phyloP scores from a whole-genome alignment of 192 early-diverging fungal genomes.

The Backusella sp. region DNA sequence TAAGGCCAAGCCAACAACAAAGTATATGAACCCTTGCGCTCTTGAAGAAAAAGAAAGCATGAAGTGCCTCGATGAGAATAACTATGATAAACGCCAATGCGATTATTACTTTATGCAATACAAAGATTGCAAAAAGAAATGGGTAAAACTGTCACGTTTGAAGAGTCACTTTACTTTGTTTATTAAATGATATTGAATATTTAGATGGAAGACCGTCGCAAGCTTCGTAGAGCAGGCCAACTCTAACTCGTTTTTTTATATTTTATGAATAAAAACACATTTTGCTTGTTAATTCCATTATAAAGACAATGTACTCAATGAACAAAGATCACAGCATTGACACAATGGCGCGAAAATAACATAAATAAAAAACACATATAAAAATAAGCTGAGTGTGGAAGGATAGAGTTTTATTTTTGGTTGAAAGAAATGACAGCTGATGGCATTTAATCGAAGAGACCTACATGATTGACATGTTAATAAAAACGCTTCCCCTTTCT shows the following conservation, averaged over 20 bases:
- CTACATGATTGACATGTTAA: background rate
- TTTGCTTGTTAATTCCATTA: background rate
- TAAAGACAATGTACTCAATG: background rate
- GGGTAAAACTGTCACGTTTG: constrained; percentile 39
- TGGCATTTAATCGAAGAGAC: constrained; percentile 29
- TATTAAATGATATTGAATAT: background rate
- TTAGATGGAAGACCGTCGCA: constrained; percentile 26
- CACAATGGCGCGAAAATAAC: background rate
- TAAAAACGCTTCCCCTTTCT: background rate
- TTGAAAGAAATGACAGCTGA: background rate
- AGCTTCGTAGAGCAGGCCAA: constrained; percentile 19
- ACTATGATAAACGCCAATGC: constrained; percentile 49
- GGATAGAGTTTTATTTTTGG: background rate
- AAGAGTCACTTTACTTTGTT: background rate
- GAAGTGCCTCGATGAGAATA: constrained; percentile 54
- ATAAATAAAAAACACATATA: background rate
- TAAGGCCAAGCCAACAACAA: constrained; percentile 46
- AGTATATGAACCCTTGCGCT: constrained; percentile 55
- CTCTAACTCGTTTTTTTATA: background rate
- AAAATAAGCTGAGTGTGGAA: background rate
- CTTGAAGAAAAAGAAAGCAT: constrained; percentile 47
- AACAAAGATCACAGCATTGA: too few species aligned
- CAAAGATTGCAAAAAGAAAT: constrained; percentile 57
- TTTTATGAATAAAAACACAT: background rate
- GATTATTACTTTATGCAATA: constrained; percentile 51